Evolutionary conservation across 352 stramenopile species (phyloP), one percentile per base, ranked within the genome.

Genomic region (Sclerospora graminicola): DNA sequence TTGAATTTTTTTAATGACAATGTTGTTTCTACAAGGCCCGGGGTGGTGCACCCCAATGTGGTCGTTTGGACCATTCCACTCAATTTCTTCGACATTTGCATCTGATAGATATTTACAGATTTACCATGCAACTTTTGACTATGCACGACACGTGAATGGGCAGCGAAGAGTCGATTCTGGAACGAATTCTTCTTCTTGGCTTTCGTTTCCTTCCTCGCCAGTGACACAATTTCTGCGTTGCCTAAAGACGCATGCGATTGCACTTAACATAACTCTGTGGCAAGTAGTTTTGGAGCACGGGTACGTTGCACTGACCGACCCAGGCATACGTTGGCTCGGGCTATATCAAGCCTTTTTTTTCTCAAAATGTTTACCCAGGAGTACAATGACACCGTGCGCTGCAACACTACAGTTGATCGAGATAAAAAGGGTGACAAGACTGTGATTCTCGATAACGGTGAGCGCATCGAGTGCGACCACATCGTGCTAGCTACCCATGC

Each of bases 91-190:
- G 76, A 88, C 51, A 47, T 61, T 15, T 75, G 77, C 44, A 78
- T 84, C 45, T 92, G 80, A 70, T 78, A 28, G 80, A 92, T 60
- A 89, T 92, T 40, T 89, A 88, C 63, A 66, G 70, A 55, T 92
- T 92, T 41, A 92, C 80, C 16, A 81, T 82, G 71, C 75, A 92
- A 48, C 66, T 92, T 45, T 80, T 88, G 69, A 81, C 60, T 9
- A 86, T 89, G 77, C 77, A 86, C 80, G 13, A 92, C 80, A n/a
- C 70, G 69, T 44, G 80, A 89, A 41, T 92, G 80, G 80, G 63
- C 75, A 32, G 57, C 57, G 29, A 62, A 68, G 52, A 52, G 70
- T 45, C 66, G 64, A 35, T 92, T 89, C 76, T 92, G 77, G 51
- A 38, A 65, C 21, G 76, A 87, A 57, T 92, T 92, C 52, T 83